Percentiles rank a stretch among this genome's conserved stretches.
Evolutionary conservation across 192 early-diverging fungal genomes (phyloP).

Genomic region (Anaeromyces robustus): DNA sequence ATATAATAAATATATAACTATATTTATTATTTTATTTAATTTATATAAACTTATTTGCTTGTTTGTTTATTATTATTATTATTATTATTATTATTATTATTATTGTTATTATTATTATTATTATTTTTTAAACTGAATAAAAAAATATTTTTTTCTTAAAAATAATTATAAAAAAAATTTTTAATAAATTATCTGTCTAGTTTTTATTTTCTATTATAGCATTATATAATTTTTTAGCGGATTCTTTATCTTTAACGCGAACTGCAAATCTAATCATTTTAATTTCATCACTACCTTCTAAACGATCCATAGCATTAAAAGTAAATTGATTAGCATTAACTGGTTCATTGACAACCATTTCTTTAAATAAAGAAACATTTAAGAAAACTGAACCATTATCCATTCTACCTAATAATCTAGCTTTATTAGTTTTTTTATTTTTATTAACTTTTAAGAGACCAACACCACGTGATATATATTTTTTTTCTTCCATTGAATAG

Average conservation of each 20-base stretch:
- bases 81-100: too few species aligned
- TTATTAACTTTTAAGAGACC: conserved; percentile 19
- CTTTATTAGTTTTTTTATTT: conserved; percentile 11
- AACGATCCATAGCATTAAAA: not conserved
- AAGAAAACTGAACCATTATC: conserved; percentile 23
- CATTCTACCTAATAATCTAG: conserved; percentile 18
- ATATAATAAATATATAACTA: too few species aligned
- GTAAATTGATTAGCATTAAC: not conserved
- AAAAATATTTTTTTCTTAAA: too few species aligned
- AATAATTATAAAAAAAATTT: too few species aligned
- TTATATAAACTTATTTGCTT: too few species aligned
- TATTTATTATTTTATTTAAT: too few species aligned
- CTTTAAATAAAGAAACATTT: conserved; percentile 14
- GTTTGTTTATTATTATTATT: too few species aligned
- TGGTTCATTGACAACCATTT: conserved; percentile 6
- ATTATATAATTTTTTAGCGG: not conserved
- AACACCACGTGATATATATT: conserved; percentile 15
- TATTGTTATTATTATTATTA: too few species aligned
- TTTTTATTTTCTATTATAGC: not conserved
- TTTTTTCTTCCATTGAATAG: not conserved
- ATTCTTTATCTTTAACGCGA: not conserved
- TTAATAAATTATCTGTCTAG: not conserved
- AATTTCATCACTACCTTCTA: not conserved
- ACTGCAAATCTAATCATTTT: not conserved
- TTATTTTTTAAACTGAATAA: too few species aligned